phyloP scores from a whole-genome alignment of 2,329 filamentous ascomycete species.

The Fonsecaea erecta region DNA sequence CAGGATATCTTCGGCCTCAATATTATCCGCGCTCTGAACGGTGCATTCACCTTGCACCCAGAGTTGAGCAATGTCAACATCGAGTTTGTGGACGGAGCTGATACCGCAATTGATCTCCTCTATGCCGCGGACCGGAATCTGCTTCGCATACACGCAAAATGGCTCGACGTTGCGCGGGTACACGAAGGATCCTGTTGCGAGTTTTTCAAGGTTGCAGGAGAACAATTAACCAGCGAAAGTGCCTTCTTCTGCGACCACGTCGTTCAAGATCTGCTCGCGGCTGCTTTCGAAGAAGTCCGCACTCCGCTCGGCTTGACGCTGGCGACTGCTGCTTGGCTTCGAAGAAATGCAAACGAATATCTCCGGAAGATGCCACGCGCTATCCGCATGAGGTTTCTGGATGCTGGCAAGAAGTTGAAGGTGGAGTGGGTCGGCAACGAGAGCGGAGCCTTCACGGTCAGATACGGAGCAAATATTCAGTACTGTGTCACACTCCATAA shows the following conservation, averaged over 20 bases:
- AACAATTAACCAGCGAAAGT: background rate
- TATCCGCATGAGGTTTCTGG: conserved; percentile 4
- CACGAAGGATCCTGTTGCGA: conserved; percentile 21
- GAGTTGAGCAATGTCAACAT: conserved; percentile 28
- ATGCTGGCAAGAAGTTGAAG: conserved; percentile 5
- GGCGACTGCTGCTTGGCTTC: background rate
- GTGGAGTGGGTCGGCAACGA: conserved; percentile 30
- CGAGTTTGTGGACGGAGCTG: conserved; percentile 33
- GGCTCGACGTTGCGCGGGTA: conserved; percentile 33
- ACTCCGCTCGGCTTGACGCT: conserved; percentile 10
- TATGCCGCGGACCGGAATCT: conserved; percentile 19
- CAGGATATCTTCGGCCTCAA: conserved; percentile 29
- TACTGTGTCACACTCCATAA: conserved; percentile 25
- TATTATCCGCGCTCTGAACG: conserved; percentile 28
- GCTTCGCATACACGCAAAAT: conserved; percentile 39
- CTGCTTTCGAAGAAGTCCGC: conserved; percentile 14
- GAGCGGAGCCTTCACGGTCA: conserved; percentile 15
- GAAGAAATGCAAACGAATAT: conserved; percentile 10
- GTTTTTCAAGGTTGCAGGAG: conserved; percentile 12
- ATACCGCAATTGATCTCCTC: conserved; percentile 28
- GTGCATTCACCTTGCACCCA: conserved; percentile 33
- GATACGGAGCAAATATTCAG: conserved; percentile 17
- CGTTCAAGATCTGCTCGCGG: conserved; percentile 26
- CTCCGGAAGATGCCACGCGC: conserved; percentile 26
- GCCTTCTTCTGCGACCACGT: conserved; percentile 31